Evolutionary conservation across 306 rosid species (phyloP).

Genomic region (Dryas octopetala): DNA sequence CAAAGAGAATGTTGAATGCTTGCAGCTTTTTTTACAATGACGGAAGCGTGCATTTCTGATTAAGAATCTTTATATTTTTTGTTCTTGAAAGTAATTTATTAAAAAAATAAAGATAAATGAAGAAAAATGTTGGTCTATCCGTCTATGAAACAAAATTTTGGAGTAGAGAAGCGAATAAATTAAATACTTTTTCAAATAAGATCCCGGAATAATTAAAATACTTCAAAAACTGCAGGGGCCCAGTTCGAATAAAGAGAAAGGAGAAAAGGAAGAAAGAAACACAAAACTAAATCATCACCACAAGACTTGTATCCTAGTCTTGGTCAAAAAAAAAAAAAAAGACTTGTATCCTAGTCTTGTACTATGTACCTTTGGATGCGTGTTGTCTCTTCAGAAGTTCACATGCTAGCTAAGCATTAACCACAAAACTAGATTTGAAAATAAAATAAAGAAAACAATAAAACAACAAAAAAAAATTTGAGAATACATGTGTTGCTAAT

Average conservation of each 20-base stretch:
- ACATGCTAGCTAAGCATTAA: constrained; percentile 21
- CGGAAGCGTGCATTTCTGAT: no score
- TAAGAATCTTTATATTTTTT: no score
- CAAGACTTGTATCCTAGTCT: constrained; percentile 23
- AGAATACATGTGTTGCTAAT: background rate
- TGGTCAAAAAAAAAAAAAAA: no score
- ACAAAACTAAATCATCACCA: constrained; percentile 6
- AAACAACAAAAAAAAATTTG: no score
- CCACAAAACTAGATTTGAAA: background rate
- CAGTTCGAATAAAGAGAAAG: background rate
- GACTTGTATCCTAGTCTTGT: constrained; percentile 19
- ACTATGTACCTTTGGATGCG: constrained; percentile 6
- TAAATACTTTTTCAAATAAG: no score
- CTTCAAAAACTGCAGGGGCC: background rate
- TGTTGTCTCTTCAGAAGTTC: constrained; percentile 25
- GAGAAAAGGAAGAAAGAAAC: background rate
- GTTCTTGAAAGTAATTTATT: background rate
- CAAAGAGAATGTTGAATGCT: no score
- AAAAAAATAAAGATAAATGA: no score
- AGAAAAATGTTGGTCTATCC: no score
- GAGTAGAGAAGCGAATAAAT: no score
- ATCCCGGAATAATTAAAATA: background rate
- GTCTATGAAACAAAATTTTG: no score
- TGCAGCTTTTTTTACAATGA: no score
- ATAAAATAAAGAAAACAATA: background rate